These are phyloP conservation scores for Ajuga chamaepitys DNA, from an alignment of 257 asterid species.

Conservation along the genomic window DNA sequence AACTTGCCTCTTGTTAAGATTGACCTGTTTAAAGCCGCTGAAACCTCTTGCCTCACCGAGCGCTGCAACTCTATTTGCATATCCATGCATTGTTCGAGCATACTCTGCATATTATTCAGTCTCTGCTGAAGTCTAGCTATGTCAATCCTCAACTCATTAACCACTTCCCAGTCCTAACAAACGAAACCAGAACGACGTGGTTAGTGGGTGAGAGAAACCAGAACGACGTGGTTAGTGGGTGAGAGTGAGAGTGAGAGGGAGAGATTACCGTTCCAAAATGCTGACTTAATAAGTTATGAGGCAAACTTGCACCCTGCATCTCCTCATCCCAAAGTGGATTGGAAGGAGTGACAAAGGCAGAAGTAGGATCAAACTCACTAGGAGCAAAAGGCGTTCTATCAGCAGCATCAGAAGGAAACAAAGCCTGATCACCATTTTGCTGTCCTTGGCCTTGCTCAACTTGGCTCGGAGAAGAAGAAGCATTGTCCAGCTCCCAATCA, in stretches of 20 bases:
- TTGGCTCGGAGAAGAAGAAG: slow-evolving; percentile 40
- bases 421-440: slow-evolving; percentile 34
- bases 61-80: slow-evolving; percentile 92
- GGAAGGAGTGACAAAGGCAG: slow-evolving; percentile 26
- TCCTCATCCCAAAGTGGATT: slow-evolving; percentile 57
- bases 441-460: slow-evolving; percentile 38
- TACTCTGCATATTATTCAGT: slow-evolving; percentile 72
- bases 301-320: slow-evolving; percentile 30
- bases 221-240: background rate
- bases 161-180: slow-evolving; percentile 72
- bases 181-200: background rate
- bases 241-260: too few relatives aligned
- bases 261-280: slow-evolving; percentile 51
- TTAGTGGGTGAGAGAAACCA: background rate
- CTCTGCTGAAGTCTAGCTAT: slow-evolving; percentile 77
- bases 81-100: slow-evolving; percentile 91
- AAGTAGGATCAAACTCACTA: slow-evolving; percentile 26
- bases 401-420: slow-evolving; percentile 20
- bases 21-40: slow-evolving; percentile 76
- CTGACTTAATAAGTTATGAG: slow-evolving; percentile 30
- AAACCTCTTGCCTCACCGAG: slow-evolving; percentile 76
- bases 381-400: slow-evolving; percentile 30
- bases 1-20: slow-evolving; percentile 24
- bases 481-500: slow-evolving; percentile 54
- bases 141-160: slow-evolving; percentile 66